Evolutionary conservation across 208 protist species (phyloP).

Genomic region (Acanthamoeba quina): DNA sequence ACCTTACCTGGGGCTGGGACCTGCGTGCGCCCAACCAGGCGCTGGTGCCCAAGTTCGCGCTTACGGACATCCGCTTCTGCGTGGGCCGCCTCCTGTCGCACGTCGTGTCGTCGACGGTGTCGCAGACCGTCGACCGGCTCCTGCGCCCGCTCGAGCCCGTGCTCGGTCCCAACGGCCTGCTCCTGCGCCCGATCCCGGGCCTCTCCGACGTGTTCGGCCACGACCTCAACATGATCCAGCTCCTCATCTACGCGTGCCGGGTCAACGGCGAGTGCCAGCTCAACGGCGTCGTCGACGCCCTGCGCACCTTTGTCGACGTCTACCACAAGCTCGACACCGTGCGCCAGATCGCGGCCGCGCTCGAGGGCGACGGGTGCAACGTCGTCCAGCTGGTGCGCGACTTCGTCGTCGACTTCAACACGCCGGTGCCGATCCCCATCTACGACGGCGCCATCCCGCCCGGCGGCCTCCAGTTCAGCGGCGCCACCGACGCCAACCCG

Average conservation of each 20-base stretch:
- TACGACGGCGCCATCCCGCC: conserved; percentile 22
- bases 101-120: neutral
- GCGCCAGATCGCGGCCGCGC: neutral
- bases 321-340: neutral
- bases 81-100: conserved; percentile 36
- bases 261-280: neutral
- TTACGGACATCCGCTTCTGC: conserved; percentile 44
- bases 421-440: neutral
- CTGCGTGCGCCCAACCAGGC: neutral
- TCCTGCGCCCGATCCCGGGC: conserved; percentile 61
- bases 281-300: neutral
- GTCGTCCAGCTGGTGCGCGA: conserved; percentile 17
- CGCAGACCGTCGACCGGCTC: conserved; percentile 31
- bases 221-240: conserved; percentile 31
- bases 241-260: conserved; percentile 49
- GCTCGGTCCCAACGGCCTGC: conserved; percentile 45
- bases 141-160: conserved; percentile 61
- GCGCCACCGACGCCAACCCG: neutral
- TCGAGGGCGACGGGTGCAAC: conserved; percentile 50
- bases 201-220: conserved; percentile 58
- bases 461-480: conserved; percentile 29
- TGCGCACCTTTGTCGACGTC: conserved; percentile 29
- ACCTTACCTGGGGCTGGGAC: conserved; percentile 27
- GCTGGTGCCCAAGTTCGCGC: neutral
- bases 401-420: conserved; percentile 49